These are phyloP conservation scores for Paxillus rubicundulus DNA, from an alignment of 768 basidiomycete genomes.

Conservation along the genomic window DNA sequence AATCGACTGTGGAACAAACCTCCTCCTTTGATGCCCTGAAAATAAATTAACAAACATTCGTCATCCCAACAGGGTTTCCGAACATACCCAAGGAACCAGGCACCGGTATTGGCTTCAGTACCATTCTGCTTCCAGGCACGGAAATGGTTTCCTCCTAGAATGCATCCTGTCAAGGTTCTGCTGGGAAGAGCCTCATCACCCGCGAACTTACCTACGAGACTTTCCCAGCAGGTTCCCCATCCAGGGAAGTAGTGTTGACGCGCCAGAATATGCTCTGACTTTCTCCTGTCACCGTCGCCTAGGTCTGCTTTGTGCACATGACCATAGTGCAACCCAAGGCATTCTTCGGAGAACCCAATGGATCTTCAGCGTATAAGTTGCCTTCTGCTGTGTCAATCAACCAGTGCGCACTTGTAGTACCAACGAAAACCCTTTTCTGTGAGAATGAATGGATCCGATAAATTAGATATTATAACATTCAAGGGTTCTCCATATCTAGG, in stretches of 20 bases:
- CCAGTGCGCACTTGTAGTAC: conserved; percentile 57
- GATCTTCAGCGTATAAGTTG: conserved; percentile 44
- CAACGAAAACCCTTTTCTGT: conserved; percentile 66
- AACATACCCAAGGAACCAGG: conserved; percentile 82
- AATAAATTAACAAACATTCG: background rate
- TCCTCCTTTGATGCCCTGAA: conserved; percentile 72
- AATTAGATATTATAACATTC: conserved; percentile 78
- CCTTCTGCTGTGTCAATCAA: background rate
- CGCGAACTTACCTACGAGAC: conserved; percentile 50
- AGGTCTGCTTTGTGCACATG: conserved; percentile 75
- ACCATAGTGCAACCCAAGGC: conserved; percentile 76
- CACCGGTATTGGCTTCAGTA: conserved; percentile 62
- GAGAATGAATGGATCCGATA: conserved; percentile 77
- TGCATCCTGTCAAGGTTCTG: background rate
- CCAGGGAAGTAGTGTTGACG: conserved; percentile 77
- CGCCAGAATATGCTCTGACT: conserved; percentile 66
- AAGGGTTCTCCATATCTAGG: conserved; percentile 73
- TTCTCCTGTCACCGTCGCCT: conserved; percentile 76
- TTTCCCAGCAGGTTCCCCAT: conserved; percentile 90
- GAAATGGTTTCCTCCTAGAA: conserved; percentile 80
- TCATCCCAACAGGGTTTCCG: background rate
- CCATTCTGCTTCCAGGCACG: conserved; percentile 90
- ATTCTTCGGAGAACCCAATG: conserved; percentile 80
- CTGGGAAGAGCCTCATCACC: background rate
- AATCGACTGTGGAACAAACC: conserved; percentile 27